Evolutionary conservation across 225 moss, liverwort and hornwort species (phyloP).

Genomic region (Pseudisothecium myosuroides): DNA sequence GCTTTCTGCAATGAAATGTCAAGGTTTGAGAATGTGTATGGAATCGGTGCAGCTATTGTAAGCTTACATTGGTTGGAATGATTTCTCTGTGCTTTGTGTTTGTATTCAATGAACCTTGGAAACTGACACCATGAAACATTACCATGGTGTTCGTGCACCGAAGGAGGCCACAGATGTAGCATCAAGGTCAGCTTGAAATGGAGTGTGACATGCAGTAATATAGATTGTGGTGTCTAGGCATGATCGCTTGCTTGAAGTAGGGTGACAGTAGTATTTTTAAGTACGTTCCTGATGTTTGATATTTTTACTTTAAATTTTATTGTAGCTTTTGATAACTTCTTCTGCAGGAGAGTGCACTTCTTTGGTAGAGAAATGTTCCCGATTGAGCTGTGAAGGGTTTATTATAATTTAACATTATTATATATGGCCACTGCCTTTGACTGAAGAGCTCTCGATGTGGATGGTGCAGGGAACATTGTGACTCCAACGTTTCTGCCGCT

Average conservation of each 20-base stretch:
- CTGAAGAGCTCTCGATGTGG: not conserved
- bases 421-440: not conserved
- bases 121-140: not conserved
- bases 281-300: accelerated
- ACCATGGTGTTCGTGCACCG: not conserved
- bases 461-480: slow-evolving; percentile 19
- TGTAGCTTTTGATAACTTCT: not conserved
- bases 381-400: not conserved
- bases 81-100: not conserved
- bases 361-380: not conserved
- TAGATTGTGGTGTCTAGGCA: no score
- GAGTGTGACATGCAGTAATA: not conserved
- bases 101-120: no score
- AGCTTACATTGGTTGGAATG: not conserved
- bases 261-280: not conserved
- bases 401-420: not conserved
- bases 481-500: slow-evolving; percentile 18
- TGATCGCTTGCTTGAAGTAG: not conserved
- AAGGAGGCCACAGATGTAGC: no score
- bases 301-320: not conserved
- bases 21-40: not conserved
- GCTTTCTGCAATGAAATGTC: not conserved
- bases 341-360: no score
- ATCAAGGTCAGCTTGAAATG: not conserved
- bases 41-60: not conserved